phyloP scores from a whole-genome alignment of 2,329 filamentous ascomycete genomes.

The Neodidymelliopsis sp. region DNA sequence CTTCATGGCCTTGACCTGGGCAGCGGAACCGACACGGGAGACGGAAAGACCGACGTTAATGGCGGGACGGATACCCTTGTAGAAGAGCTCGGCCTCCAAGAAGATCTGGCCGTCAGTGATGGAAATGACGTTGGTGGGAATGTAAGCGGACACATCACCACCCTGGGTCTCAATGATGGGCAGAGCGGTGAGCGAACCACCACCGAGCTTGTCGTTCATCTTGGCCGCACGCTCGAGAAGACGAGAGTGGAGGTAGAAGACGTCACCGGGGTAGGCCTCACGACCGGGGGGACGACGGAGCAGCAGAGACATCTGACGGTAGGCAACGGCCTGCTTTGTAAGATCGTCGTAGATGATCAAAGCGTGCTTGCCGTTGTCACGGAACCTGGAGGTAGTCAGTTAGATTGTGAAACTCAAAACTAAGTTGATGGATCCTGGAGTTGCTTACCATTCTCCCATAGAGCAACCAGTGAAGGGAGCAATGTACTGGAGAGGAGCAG shows the following conservation, averaged over 20 bases:
- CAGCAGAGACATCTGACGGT: conserved; percentile 98
- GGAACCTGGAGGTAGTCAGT: conserved; percentile 61
- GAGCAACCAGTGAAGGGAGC: conserved; percentile 83
- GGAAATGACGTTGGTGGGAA: conserved; percentile 99
- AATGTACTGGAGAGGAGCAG: conserved; percentile 86
- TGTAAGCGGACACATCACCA: conserved; percentile 99
- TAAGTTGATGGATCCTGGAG: background rate
- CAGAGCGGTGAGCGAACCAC: conserved; percentile 95
- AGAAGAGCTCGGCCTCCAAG: conserved; percentile 98
- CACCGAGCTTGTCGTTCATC: conserved; percentile 94
- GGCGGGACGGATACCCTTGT: conserved; percentile 99
- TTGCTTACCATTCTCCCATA: conserved; percentile 24
- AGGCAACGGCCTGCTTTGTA: conserved; percentile 96
- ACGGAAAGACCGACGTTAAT: conserved; percentile 99
- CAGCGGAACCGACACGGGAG: conserved; percentile 98
- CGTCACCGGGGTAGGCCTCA: conserved; percentile 98
- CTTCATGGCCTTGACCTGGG: conserved; percentile 99
- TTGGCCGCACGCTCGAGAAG: conserved; percentile 99
- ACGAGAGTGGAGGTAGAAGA: conserved; percentile 64
- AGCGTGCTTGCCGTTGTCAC: conserved; percentile 86
- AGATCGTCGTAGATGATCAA: conserved; percentile 94
- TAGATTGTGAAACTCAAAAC: background rate
- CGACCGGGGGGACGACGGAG: conserved; percentile 97
- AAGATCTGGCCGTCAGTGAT: conserved; percentile 99
- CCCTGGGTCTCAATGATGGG: conserved; percentile 97